phyloP scores from a whole-genome alignment of 148 eudicot species.

The Arbutus unedo region DNA sequence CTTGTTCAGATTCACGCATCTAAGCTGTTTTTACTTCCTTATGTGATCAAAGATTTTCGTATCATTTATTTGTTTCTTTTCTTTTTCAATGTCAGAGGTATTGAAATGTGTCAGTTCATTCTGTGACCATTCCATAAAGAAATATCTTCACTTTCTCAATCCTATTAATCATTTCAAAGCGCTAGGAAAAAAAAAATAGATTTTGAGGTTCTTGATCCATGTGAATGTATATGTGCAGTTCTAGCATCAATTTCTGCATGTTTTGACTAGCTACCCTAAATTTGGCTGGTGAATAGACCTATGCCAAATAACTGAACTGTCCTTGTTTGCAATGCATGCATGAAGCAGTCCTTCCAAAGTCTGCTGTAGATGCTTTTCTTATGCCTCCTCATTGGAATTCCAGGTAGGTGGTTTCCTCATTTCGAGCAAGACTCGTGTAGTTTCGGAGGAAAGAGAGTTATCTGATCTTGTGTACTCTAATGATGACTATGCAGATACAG shows the following conservation, averaged over 20 bases:
- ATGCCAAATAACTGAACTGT: not conserved
- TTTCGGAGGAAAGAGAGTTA: conserved; percentile 70
- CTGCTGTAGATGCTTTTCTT: conserved; percentile 14
- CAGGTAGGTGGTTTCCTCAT: conserved; percentile 92
- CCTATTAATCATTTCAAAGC: not conserved
- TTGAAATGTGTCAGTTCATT: not conserved
- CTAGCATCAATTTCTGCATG: not conserved
- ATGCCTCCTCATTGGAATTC: conserved; percentile 17
- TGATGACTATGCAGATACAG: conserved; percentile 56
- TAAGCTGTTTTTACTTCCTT: not conserved
- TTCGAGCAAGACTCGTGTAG: conserved; percentile 58
- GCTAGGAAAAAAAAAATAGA: not conserved
- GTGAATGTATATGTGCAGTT: conserved; percentile 9
- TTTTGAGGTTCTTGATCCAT: not conserved
- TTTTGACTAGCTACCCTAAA: not conserved
- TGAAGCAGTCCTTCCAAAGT: conserved; percentile 8
- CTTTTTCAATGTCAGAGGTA: not conserved
- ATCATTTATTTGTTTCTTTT: not conserved
- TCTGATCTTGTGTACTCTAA: conserved; percentile 65
- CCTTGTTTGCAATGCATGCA: not conserved
- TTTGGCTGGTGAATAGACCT: not conserved
- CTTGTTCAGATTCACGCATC: not conserved
- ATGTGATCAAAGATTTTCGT: not conserved
- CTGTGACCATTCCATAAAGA: not conserved
- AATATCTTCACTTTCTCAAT: not conserved